phyloP scores from a whole-genome alignment of 2,329 filamentous ascomycete genomes.

The Tolypocladium tropicale region DNA sequence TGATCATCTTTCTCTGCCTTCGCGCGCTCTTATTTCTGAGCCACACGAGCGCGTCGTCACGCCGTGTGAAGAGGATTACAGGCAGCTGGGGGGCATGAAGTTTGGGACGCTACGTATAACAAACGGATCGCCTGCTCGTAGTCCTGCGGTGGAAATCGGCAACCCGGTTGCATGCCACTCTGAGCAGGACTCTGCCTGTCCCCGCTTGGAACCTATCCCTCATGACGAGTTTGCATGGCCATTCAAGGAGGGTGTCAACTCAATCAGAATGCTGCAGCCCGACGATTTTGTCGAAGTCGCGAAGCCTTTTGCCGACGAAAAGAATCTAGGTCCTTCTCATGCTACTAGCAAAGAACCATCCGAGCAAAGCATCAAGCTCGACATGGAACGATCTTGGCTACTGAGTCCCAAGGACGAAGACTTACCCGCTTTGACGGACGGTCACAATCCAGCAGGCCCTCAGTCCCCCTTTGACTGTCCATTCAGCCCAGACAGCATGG shows the following conservation, averaged over 20 bases:
- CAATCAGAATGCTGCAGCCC: background rate
- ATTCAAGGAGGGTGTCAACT: background rate
- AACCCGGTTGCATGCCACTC: background rate
- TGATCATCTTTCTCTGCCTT: conserved; percentile 25
- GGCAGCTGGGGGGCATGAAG: conserved; percentile 51
- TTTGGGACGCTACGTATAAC: conserved; percentile 52
- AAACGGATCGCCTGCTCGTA: conserved; percentile 45
- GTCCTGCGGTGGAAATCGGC: conserved; percentile 11
- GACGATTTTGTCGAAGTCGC: background rate
- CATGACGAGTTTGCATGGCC: background rate
- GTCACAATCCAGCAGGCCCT: background rate
- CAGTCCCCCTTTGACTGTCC: background rate
- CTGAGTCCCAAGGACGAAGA: background rate
- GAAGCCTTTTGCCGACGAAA: background rate
- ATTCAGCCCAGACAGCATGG: background rate
- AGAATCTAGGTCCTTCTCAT: background rate
- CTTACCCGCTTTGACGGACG: no score
- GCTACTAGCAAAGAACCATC: background rate
- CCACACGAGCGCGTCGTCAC: conserved; percentile 18
- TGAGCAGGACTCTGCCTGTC: background rate
- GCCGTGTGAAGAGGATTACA: conserved; percentile 45
- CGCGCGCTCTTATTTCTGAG: conserved; percentile 5
- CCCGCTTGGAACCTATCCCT: background rate
- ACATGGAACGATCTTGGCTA: background rate
- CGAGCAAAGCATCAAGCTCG: background rate